Percentiles rank a stretch among this genome's conserved stretches.
Evolutionary conservation across 768 basidiomycete species (phyloP).

Genomic region (Neoboletus magnificus): DNA sequence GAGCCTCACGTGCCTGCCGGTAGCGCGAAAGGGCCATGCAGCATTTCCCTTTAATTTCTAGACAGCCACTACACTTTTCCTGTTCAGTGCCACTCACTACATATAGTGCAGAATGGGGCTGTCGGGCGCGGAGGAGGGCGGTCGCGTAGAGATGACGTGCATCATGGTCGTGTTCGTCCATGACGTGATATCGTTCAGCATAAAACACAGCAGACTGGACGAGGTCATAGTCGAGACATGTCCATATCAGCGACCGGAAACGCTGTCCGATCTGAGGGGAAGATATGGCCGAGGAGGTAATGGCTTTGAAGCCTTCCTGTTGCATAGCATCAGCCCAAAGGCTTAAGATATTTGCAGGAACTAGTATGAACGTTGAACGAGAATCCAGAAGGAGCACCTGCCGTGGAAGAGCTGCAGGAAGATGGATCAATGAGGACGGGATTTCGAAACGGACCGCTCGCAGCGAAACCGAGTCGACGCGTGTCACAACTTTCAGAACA

Average conservation of each 20-base stretch:
- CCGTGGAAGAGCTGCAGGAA: conserved; percentile 7
- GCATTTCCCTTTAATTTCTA: conserved; percentile 76
- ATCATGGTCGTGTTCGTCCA: conserved; percentile 71
- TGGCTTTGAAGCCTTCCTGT: conserved; percentile 42
- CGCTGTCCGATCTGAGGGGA: conserved; percentile 61
- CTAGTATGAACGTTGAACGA: conserved; percentile 15
- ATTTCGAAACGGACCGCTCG: conserved; percentile 21
- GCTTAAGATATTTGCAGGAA: conserved; percentile 27
- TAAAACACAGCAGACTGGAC: conserved; percentile 82
- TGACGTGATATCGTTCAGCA: conserved; percentile 77
- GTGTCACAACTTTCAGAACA: conserved; percentile 18
- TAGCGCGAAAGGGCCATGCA: conserved; percentile 70
- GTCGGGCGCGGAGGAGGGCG: conserved; percentile 64
- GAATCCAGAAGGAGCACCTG: conserved; percentile 6
- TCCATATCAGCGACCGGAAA: conserved; percentile 74
- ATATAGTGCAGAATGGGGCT: conserved; percentile 71
- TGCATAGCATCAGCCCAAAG: conserved; percentile 49
- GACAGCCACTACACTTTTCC: conserved; percentile 66
- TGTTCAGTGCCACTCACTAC: conserved; percentile 63
- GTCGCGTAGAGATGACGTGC: conserved; percentile 84
- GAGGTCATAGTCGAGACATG: conserved; percentile 79
- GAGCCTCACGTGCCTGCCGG: conserved; percentile 70
- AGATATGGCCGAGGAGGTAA: conserved; percentile 37
- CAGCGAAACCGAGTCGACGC: conserved; percentile 16
- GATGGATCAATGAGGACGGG: conserved; percentile 9